Evolutionary conservation across 148 eudicot species (phyloP).

Genomic region (Hydrangea macrophylla): DNA sequence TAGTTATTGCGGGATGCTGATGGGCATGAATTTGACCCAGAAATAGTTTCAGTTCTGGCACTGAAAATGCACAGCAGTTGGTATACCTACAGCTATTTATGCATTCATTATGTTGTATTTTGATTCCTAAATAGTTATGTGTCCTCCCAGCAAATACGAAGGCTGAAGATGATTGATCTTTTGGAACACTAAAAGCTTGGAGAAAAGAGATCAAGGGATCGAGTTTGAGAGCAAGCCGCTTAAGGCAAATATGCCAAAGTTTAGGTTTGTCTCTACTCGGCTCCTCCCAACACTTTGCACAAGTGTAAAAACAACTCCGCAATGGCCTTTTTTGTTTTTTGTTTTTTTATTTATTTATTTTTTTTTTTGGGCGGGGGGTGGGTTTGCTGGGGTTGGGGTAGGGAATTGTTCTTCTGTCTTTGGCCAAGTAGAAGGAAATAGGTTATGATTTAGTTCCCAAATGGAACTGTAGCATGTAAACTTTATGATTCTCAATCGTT

Average conservation of each 20-base stretch:
- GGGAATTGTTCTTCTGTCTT: background rate
- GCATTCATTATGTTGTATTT: background rate
- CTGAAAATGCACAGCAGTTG: background rate
- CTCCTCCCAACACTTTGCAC: too few relatives aligned
- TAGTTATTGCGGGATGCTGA: background rate
- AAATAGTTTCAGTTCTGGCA: background rate
- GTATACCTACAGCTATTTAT: background rate
- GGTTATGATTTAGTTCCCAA: background rate
- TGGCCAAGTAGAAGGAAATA: background rate
- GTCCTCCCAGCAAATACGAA: background rate
- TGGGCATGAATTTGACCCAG: background rate
- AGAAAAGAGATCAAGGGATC: too few relatives aligned
- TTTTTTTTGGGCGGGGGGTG: too few relatives aligned
- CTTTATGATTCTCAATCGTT: background rate
- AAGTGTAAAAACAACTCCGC: too few relatives aligned
- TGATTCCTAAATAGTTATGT: slow-evolving; percentile 3
- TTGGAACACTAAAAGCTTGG: too few relatives aligned
- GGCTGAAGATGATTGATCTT: too few relatives aligned
- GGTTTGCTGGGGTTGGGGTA: too few relatives aligned
- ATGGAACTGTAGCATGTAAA: background rate
- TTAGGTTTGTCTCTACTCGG: too few relatives aligned
- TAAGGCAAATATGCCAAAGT: too few relatives aligned
- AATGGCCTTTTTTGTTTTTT: too few relatives aligned
- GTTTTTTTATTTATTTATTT: too few relatives aligned
- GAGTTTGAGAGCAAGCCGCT: too few relatives aligned